Conservation (phyloP, 169 alveolate species). For the Plasmodium vivax region DNA sequence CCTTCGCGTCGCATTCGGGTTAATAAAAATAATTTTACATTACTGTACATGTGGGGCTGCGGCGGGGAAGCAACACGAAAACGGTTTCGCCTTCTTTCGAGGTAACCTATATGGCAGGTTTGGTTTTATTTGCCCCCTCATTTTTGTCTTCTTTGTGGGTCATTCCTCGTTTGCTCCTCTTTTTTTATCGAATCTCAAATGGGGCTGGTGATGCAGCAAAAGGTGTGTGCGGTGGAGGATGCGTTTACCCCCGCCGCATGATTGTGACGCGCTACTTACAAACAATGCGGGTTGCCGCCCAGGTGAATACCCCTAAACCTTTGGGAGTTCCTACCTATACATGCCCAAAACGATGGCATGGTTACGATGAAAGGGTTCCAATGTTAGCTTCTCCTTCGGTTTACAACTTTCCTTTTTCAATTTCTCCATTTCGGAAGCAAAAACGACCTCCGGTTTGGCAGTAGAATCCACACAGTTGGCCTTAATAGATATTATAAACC, state of each 20-base stretch:
- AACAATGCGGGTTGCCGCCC: neutral
- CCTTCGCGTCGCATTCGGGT: constrained; percentile 71
- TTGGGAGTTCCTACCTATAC: constrained; percentile 87
- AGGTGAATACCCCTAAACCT: neutral
- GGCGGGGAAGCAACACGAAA: neutral
- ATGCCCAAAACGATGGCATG: constrained; percentile 98
- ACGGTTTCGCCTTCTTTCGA: neutral
- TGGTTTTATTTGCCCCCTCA: neutral
- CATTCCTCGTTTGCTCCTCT: neutral
- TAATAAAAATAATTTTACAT: constrained; percentile 79
- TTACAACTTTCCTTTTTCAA: constrained; percentile 94
- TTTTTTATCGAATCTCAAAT: neutral
- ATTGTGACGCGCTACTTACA: neutral
- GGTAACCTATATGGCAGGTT: neutral
- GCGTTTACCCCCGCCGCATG: neutral
- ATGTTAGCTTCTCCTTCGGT: constrained; percentile 97
- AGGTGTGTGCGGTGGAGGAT: neutral
- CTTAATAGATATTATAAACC: constrained; percentile 97
- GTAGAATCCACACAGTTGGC: constrained; percentile 99
- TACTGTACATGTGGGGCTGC: constrained; percentile 52
- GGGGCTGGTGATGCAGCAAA: neutral
- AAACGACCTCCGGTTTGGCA: constrained; percentile 98
- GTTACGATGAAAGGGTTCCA: constrained; percentile 98
- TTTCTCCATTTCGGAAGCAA: constrained; percentile 92
- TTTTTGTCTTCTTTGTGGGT: neutral